Base-by-base conservation (phyloP, 2,329 filamentous ascomycete species). In the Aspergillus quadrilineatus region DNA sequence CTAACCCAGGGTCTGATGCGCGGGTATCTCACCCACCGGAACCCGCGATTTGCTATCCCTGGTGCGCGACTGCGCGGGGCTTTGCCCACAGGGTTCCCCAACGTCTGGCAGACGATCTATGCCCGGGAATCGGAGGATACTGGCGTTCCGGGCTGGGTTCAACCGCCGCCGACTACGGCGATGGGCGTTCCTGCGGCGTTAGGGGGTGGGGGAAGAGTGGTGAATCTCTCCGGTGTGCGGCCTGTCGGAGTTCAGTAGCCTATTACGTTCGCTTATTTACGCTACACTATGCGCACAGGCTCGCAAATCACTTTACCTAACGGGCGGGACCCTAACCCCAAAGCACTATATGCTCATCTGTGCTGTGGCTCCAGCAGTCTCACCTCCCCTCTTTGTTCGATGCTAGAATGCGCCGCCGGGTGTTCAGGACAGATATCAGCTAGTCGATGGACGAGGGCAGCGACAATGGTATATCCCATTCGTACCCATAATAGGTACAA, bases 21-120 rank as follows among this genome's bases (percentile, higher is more conserved):
- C 63, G 93, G 92, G 1, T 97, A 92, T 67, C 82, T 97, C 29
- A 89, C 89, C 14, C 90, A 95, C 66, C 83, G 83, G 28, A 85
- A 87, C 67, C 82, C 83, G 43, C 86, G 89, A 48, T 92, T 97
- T 67, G 92, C 91, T 10, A 89, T 97, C 43, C 85, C 89, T 51
- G 92, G 92, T 2, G 86, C 89, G 26, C 69, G 72, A 42, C 50
- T 69, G 26, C 70, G 72, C 4, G 74, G 74, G 6, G 74, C 77
- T 3, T 56, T 77, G 28, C 70, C 73, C 0, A 77, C 75, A 1
- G 76, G 76, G 1, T 97, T 93, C 77, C 92, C 92, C 1, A 78
- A 77, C 43, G 85, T 90, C 1, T 91, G 87, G 81, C 80, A 85
- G 55, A 87, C 88, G 0, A 82, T 95, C 14, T 80, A 78, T 45